Base-by-base conservation (phyloP, 2,329 filamentous ascomycete species). In the Furcasterigmium sp. region DNA sequence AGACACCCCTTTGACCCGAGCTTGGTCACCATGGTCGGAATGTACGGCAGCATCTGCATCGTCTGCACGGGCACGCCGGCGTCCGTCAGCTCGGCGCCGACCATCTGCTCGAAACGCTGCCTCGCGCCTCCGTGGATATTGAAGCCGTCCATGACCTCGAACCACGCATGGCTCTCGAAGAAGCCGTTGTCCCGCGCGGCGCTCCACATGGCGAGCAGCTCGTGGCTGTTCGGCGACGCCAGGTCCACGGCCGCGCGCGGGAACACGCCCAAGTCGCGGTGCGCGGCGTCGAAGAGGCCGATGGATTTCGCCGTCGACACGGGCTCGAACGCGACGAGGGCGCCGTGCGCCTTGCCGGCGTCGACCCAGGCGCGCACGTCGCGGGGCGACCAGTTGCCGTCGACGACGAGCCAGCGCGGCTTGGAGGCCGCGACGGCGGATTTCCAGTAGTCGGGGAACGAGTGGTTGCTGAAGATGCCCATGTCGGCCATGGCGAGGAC, bases 401-500 rank as follows among this genome's bases (percentile, higher is more conserved):
- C 93, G 8, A 94, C 73, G 6, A 95, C 82, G 21, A 93, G 71
- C 80, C 87, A 93, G 49, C 78, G 78, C n/a, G 83, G 87, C 53
- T 69, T 73, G 11, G 74, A 68, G 3, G 68, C 63, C 11, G 67
- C 61, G 8, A 89, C 65, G 21, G 78, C 68, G 2, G 79, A 73
- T 39, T 75, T 72, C 82, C 84, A 89, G 51, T 75, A 67, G 8
- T 70, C 60, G 0, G 72, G 62, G 48, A 77, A 75, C 1, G 71
- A 69, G 47, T 75, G 67, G 14, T 65, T 58, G n/a, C 81, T 75
- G 38, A 95, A 78, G 53, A 95, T 91, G 43, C 74, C 78, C 90
- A 97, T 96, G 59, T 97, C 93, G 5, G 91, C 91, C 88, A 96
- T 95, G 37, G 90, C 91, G 49, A 96, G 65, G n/a, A 91, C 75